phyloP scores from a whole-genome alignment of 2,329 filamentous ascomycete species.

The Aspergillus latus region DNA sequence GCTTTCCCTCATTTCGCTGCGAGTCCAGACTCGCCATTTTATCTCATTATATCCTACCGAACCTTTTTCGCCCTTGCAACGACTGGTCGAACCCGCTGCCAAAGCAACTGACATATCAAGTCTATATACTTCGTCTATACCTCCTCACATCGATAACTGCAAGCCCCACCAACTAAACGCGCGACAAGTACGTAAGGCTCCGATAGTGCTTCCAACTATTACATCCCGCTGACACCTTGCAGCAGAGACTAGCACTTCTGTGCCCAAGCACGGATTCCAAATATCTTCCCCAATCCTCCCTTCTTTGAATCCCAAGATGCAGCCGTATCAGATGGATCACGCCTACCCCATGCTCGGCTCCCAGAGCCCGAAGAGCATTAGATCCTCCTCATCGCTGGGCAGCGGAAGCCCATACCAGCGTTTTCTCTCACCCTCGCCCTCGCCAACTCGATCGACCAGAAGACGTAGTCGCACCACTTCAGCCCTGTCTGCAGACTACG shows the following conservation, averaged over 20 bases:
- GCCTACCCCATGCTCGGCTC: slow-evolving; percentile 20
- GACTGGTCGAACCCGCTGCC: background rate
- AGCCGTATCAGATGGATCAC: slow-evolving; percentile 12
- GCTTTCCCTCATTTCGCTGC: background rate
- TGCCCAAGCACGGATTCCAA: background rate
- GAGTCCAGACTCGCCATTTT: background rate
- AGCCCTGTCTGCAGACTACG: slow-evolving; percentile 27
- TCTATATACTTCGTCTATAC: background rate
- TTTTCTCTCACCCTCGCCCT: slow-evolving; percentile 27
- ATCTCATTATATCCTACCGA: background rate
- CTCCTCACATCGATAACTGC: slow-evolving; percentile 7
- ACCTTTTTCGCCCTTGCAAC: background rate
- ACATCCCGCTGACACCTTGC: slow-evolving; percentile 17
- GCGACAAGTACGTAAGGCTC: slow-evolving; percentile 15
- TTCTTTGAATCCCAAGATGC: background rate
- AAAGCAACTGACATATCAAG: background rate
- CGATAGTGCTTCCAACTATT: slow-evolving; percentile 22
- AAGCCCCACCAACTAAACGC: slow-evolving; percentile 16
- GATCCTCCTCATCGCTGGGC: slow-evolving; percentile 13
- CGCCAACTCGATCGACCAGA: slow-evolving; percentile 22
- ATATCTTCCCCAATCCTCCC: background rate
- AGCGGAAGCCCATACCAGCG: slow-evolving; percentile 31
- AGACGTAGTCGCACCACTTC: slow-evolving; percentile 23
- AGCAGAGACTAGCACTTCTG: background rate
- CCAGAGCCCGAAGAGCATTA: slow-evolving; percentile 11